Evolutionary conservation across 805 yeast species (phyloP).

Genomic region (Lipomyces chichibuensis): DNA sequence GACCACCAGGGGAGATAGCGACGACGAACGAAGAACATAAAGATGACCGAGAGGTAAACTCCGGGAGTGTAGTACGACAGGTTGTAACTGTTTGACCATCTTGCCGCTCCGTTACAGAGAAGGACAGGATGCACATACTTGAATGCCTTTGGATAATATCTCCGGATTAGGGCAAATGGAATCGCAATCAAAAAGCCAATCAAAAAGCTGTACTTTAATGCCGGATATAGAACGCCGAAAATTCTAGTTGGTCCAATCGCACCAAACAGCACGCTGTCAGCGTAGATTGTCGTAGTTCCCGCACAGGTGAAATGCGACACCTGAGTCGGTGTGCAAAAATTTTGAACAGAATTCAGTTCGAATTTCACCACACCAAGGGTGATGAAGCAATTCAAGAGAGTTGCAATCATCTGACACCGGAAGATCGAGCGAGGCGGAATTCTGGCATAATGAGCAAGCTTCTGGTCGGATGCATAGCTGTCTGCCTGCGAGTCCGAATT

Average conservation of each 20-base stretch:
- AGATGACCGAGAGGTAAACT: slow-evolving; percentile 50
- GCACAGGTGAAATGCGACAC: slow-evolving; percentile 54
- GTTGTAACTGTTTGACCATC: slow-evolving; percentile 21
- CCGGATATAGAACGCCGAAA: slow-evolving; percentile 48
- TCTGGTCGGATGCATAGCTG: slow-evolving; percentile 45
- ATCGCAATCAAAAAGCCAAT: slow-evolving; percentile 28
- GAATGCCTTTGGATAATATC: slow-evolving; percentile 5
- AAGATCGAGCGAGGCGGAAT: slow-evolving; percentile 57
- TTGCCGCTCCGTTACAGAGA: slow-evolving; percentile 16
- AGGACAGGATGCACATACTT: slow-evolving; percentile 19
- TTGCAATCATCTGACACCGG: slow-evolving; percentile 57
- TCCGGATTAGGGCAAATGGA: slow-evolving; percentile 21
- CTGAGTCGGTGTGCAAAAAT: slow-evolving; percentile 52
- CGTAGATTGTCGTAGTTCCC: slow-evolving; percentile 52
- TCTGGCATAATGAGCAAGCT: slow-evolving; percentile 58
- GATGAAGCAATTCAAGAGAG: slow-evolving; percentile 56
- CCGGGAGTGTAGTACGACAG: slow-evolving; percentile 26
- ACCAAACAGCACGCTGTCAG: slow-evolving; percentile 67
- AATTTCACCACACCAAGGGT: slow-evolving; percentile 52
- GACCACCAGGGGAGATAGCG: slow-evolving; percentile 72
- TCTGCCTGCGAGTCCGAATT: slow-evolving; percentile 54
- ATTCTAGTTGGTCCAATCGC: slow-evolving; percentile 64
- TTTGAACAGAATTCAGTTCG: slow-evolving; percentile 46
- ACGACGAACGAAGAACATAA: slow-evolving; percentile 60
- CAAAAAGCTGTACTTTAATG: slow-evolving; percentile 29